phyloP scores from a whole-genome alignment of 768 basidiomycete genomes.

The Leccinum olivaceopallidum region DNA sequence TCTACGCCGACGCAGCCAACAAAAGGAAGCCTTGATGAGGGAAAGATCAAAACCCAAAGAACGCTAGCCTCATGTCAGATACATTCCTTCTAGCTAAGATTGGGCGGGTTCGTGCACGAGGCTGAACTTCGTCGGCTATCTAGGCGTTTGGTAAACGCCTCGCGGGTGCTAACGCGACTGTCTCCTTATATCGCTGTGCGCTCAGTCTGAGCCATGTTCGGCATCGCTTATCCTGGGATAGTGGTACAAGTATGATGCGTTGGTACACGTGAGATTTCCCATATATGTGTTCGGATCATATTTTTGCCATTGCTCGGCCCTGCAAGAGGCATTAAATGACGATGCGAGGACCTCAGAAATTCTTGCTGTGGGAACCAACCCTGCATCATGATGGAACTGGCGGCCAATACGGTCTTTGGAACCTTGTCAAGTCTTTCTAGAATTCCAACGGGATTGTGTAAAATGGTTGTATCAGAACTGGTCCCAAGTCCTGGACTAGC shows the following conservation, averaged over 20 bases:
- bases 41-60: conserved; percentile 2
- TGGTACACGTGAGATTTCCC: conserved; percentile 2
- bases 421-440: not conserved
- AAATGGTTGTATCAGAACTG: not conserved
- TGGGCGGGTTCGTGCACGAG: conserved; percentile 1
- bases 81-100: conserved; percentile 7
- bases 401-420: not conserved
- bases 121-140: not conserved
- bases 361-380: not conserved
- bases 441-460: not conserved
- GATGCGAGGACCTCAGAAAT: not conserved
- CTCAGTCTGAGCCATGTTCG: conserved; percentile 5
- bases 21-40: conserved; percentile 21
- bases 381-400: not conserved
- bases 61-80: conserved; percentile 12
- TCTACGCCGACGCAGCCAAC: not conserved
- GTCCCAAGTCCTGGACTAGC: not conserved
- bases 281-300: conserved; percentile 12
- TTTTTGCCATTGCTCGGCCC: not conserved
- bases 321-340: conserved; percentile 3
- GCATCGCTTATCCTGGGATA: conserved; percentile 6
- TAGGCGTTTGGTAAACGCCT: conserved; percentile 9
- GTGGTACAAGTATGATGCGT: not conserved
- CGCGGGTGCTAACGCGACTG: conserved; percentile 6
- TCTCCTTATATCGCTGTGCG: not conserved